phyloP scores from a whole-genome alignment of 371 early-diverging fungal genomes.

The Apophysomyces sp. region DNA sequence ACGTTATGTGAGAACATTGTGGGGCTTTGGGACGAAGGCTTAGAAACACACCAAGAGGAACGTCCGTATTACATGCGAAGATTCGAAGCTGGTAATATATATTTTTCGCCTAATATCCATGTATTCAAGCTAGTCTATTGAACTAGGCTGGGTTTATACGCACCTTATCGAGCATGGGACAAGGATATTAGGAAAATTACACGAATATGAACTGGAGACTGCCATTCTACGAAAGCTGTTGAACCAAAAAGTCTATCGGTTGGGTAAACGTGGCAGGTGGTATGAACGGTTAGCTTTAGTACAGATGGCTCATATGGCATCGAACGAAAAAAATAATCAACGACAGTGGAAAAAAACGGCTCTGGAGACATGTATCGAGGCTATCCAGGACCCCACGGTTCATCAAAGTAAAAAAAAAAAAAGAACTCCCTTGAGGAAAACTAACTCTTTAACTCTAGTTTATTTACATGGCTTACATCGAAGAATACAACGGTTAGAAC shows the following conservation, averaged over 20 bases:
- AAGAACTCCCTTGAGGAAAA: neutral
- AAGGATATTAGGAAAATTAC: slow-evolving; percentile 54
- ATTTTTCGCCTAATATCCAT: neutral
- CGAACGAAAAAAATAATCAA: slow-evolving; percentile 13
- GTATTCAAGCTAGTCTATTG: slow-evolving; percentile 16
- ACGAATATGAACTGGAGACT: slow-evolving; percentile 58
- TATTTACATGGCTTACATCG: slow-evolving; percentile 33
- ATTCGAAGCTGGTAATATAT: slow-evolving; percentile 50
- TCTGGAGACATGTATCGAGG: slow-evolving; percentile 50
- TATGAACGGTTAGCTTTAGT: slow-evolving; percentile 68
- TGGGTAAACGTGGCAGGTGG: slow-evolving; percentile 69
- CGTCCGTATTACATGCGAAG: slow-evolving; percentile 37
- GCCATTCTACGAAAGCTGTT: slow-evolving; percentile 58
- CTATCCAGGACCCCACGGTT: slow-evolving; percentile 54
- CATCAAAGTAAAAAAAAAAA: slow-evolving; percentile 35
- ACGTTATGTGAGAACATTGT: slow-evolving; percentile 40
- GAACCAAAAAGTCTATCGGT: slow-evolving; percentile 55
- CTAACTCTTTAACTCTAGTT: slow-evolving; percentile 14
- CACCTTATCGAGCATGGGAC: slow-evolving; percentile 59
- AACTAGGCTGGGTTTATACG: slow-evolving; percentile 63
- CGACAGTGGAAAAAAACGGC: slow-evolving; percentile 50
- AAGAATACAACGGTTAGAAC: slow-evolving; percentile 48
- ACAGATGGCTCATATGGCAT: slow-evolving; percentile 51
- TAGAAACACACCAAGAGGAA: slow-evolving; percentile 7
- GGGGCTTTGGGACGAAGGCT: slow-evolving; percentile 43